Evolutionary conservation across 768 basidiomycete species (phyloP), one percentile per base, ranked within the genome.

Genomic region (Rhizopogon vulgaris): DNA sequence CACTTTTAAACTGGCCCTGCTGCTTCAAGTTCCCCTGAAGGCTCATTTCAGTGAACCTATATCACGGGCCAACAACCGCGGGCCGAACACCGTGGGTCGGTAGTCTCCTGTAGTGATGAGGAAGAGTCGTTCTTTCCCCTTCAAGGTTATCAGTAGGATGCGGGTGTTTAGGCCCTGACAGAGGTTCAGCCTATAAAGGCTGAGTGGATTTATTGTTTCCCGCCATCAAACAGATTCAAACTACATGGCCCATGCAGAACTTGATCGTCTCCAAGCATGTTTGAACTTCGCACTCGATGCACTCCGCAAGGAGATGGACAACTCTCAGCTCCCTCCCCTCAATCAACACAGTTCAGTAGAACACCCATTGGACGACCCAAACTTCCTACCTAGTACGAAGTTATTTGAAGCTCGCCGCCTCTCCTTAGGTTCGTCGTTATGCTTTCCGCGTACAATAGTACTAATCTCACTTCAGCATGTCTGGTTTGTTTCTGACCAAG

Each of bases 341-440:
- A 43, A 28, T 9, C 39, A 45, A 25, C 15, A 25, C 10, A 45
- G 28, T n/a, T 11, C n/a, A 17, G 49, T 32, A 3, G 49, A 17
- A 30, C 49, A 51, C n/a, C 49, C 49, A 15, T 30, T 51, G 30
- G 49, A 51, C 7, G 18, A 51, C 9, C 5, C 24, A 22, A 7
- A 50, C 10, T 28, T 46, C 27, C 17, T 50, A 22, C 38, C 38
- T 9, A 42, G 39, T 30, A 11, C 18, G 38, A 14, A 18, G 15
- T 14, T 50, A 18, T 50, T 45, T 28, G 27, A 50, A 18, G 49
- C 49, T 22, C 49, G 49, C 12, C 49, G 49, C 12, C 27, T 50
- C 28, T 40, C 49, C 6, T 18, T 50, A n/a, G 49, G 49, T 42
- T 25, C 15, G 49, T 18, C 2, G 18, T 5, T 45, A 8, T 45